Evolutionary conservation across 192 early-diverging fungal genomes (phyloP).

Genomic region (Coemansia sp.): DNA sequence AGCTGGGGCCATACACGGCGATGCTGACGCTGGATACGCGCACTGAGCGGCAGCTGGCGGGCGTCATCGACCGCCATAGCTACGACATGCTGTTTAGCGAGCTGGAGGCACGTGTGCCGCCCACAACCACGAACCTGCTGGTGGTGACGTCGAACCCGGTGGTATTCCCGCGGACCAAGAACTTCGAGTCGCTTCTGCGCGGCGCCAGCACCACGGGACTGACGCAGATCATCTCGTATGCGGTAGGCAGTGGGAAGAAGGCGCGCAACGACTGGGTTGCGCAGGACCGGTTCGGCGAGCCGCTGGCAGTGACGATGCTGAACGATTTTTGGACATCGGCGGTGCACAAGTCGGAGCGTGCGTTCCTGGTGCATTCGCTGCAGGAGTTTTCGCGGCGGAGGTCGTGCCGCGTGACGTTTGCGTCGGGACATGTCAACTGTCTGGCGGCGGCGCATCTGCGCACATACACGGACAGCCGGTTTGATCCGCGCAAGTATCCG

Average conservation of each 20-base stretch:
- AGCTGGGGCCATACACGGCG: conserved; percentile 67
- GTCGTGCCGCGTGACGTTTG: conserved; percentile 70
- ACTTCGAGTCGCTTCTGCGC: conserved; percentile 66
- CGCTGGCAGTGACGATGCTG: conserved; percentile 72
- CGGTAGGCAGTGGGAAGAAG: conserved; percentile 26
- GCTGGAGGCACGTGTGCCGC: conserved; percentile 56
- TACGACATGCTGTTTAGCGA: conserved; percentile 62
- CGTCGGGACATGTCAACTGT: conserved; percentile 79
- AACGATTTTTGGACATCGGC: conserved; percentile 72
- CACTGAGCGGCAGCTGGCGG: conserved; percentile 65
- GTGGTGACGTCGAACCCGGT: conserved; percentile 70
- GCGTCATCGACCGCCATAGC: conserved; percentile 62
- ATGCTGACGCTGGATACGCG: conserved; percentile 73
- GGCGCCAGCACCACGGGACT: conserved; percentile 54
- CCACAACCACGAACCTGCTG: conserved; percentile 66
- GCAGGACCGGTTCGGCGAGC: conserved; percentile 71
- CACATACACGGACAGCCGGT: conserved; percentile 42
- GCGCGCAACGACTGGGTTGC: conserved; percentile 47
- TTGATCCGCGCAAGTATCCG: conserved; percentile 41
- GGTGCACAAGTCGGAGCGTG: conserved; percentile 67
- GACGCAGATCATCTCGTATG: conserved; percentile 50
- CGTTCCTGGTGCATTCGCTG: conserved; percentile 61
- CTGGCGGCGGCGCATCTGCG: conserved; percentile 64
- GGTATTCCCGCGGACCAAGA: conserved; percentile 69
- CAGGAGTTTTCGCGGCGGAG: conserved; percentile 64